Evolutionary conservation across 306 rosid species (phyloP), one percentile per base, ranked within the genome.

Genomic region (Corylus heterophylla): DNA sequence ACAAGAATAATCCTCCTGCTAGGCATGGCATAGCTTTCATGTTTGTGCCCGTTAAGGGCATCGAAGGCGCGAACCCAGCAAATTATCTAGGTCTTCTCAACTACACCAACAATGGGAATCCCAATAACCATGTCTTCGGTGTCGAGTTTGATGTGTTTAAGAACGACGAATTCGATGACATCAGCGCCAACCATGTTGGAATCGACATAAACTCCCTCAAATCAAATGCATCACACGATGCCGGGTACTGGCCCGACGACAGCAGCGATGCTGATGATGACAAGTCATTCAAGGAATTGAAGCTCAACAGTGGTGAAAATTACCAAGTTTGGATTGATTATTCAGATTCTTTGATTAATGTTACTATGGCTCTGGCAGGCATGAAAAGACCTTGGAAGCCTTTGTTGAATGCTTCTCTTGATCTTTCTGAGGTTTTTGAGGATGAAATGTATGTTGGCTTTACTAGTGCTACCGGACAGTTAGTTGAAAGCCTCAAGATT

Each of bases 281-380:
- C 11, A 4, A 58, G 7, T 16, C 82, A 27, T 88, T 94, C 58
- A 20, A 87, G 82, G 77, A 84, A 20, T 69, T 92, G 85, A 45
- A 8, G 75, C 92, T 94, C 9, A 92, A 92, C 73, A 74, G 37
- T 69, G 97, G 97, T 6, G 90, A 88, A 27, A 94, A 88, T 75
- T 94, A 87, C 76, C 97, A 92, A 49, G 97, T 85, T 83, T 94
- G 98, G 97, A 82, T 94, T 70, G 97, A 94, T 44, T 94, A 88
- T 69, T 80, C 70, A 49, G 93, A 90, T 82, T 84, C 88, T 52
- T 18, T 72, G 66, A 55, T 92, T 48, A 92, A 86, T 68, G 90
- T 92, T 71, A 84, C 90, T 44, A 89, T 94, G 90, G 95, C 83
- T 3, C 82, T 56, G 20, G 97, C 82, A 0, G 97, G 97, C 49